phyloP scores from a whole-genome alignment of 768 basidiomycete species.

The Trametes villosa region DNA sequence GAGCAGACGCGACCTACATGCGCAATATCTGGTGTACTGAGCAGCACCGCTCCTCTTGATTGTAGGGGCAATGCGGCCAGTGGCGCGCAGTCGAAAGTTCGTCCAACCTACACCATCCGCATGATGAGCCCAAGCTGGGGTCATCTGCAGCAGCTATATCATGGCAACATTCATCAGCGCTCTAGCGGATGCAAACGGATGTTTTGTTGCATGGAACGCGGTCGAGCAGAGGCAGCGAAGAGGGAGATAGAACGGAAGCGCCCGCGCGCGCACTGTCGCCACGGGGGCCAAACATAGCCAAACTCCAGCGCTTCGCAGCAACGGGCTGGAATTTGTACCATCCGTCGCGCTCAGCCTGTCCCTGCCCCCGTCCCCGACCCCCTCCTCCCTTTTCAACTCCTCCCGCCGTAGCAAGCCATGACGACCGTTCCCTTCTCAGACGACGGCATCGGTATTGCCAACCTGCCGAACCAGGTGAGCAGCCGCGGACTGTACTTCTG shows the following conservation, averaged over 20 bases:
- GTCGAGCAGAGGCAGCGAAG: constrained; percentile 8
- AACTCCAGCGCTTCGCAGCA: constrained; percentile 12
- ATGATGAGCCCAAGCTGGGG: too few species aligned
- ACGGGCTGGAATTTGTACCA: constrained; percentile 20
- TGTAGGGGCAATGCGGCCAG: too few species aligned
- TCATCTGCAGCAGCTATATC: too few species aligned
- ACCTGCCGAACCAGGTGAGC: constrained; percentile 95
- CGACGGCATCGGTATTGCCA: constrained; percentile 92
- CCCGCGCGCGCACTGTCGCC: constrained; percentile 17
- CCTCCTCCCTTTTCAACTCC: background rate
- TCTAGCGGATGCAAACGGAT: background rate
- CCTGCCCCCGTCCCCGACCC: background rate
- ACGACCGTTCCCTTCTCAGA: constrained; percentile 46
- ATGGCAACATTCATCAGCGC: background rate
- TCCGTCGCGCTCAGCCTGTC: constrained; percentile 8
- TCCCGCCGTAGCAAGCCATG: constrained; percentile 8
- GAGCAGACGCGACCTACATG: too few species aligned
- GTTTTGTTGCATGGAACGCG: background rate
- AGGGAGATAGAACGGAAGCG: constrained; percentile 1
- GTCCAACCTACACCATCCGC: too few species aligned
- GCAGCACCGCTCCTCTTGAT: too few species aligned
- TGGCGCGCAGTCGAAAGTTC: too few species aligned
- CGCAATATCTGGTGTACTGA: too few species aligned
- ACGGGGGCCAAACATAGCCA: constrained; percentile 15
- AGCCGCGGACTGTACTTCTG: constrained; percentile 3